These are phyloP conservation scores for Fraxinus greggii DNA, from an alignment of 305 asterid genomes.

Conservation along the genomic window DNA sequence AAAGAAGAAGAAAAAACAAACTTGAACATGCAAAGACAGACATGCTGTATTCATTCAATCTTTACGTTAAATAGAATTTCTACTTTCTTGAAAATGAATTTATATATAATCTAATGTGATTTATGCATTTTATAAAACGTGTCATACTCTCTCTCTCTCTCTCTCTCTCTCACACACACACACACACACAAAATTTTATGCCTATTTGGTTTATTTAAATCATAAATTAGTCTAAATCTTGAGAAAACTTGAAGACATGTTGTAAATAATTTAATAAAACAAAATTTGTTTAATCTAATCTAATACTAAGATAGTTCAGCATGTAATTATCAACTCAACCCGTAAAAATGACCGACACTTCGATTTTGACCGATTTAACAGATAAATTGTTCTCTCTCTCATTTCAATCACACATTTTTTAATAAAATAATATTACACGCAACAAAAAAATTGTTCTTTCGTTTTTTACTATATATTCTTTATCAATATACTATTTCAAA, in stretches of 20 bases:
- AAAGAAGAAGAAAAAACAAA: background rate
- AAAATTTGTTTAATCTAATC: too few species aligned
- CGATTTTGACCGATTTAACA: too few species aligned
- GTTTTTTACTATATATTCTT: too few species aligned
- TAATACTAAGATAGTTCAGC: background rate
- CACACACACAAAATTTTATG: too few species aligned
- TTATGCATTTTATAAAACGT: background rate
- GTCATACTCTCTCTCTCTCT: background rate
- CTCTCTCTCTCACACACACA: too few species aligned
- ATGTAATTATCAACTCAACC: background rate
- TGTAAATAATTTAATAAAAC: background rate
- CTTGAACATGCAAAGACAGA: background rate
- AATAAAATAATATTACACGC: too few species aligned
- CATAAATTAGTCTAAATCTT: background rate
- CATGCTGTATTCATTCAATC: background rate
- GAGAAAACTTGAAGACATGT: too few species aligned
- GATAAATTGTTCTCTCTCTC: too few species aligned
- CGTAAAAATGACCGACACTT: background rate
- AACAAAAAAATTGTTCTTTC: too few species aligned
- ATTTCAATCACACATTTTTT: too few species aligned
- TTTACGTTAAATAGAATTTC: too few species aligned
- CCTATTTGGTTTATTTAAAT: background rate
- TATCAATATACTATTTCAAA: too few species aligned
- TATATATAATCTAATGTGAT: background rate
- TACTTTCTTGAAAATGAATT: background rate